Conservation (phyloP, 2,329 filamentous ascomycete species). For the Cordyceps tenuipes region DNA sequence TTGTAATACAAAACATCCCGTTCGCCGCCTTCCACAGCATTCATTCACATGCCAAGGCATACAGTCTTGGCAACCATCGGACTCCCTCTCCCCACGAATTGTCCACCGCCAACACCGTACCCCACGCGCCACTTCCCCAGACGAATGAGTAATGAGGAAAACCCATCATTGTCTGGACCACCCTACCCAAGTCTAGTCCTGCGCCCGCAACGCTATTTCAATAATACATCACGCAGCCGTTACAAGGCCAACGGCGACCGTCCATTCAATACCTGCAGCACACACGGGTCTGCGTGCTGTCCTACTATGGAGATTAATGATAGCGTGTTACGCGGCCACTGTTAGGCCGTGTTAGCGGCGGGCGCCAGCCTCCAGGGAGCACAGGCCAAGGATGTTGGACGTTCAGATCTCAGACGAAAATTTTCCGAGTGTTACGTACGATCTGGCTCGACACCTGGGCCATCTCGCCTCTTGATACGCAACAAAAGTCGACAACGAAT, state of each 20-base stretch:
- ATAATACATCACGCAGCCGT: background rate
- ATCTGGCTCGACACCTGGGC: no score
- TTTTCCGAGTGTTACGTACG: background rate
- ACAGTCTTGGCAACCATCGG: background rate
- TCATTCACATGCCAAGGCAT: background rate
- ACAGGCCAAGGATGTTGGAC: background rate
- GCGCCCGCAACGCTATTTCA: background rate
- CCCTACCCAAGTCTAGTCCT: background rate
- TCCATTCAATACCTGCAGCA: background rate
- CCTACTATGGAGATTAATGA: background rate
- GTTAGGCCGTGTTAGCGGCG: no score
- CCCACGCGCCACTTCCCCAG: constrained; percentile 7
- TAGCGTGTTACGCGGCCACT: background rate
- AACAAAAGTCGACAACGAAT: background rate
- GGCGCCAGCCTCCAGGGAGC: background rate
- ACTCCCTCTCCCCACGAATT: background rate
- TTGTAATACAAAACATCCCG: background rate
- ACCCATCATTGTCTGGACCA: background rate
- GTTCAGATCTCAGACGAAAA: background rate
- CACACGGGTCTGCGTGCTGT: constrained; percentile 5
- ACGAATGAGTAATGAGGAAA: background rate
- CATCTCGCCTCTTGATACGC: background rate
- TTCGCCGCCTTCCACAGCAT: background rate
- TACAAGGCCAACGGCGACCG: background rate
- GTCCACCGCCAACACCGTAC: background rate